These are phyloP conservation scores for Silene vulgaris DNA, from an alignment of 179 eudicot species.

Conservation along the genomic window DNA sequence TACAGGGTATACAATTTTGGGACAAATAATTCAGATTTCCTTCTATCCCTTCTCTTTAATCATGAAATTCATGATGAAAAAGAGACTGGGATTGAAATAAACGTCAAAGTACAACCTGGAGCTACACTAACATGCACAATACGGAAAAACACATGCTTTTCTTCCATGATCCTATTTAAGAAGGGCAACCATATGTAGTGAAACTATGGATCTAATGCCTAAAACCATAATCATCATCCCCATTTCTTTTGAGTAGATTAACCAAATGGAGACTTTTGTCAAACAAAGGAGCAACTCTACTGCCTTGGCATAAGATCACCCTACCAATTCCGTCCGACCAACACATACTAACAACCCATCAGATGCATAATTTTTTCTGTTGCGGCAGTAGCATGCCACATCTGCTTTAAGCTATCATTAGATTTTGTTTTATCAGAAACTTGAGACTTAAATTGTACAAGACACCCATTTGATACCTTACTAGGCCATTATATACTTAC, in stretches of 20 bases:
- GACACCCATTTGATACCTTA: neutral
- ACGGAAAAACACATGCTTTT: neutral
- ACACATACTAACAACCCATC: neutral
- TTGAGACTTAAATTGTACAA: neutral
- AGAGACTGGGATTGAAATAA: neutral
- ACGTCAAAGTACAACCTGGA: constrained; percentile 1
- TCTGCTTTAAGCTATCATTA: neutral
- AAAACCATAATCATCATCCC: neutral
- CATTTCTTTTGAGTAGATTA: neutral
- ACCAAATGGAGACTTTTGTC: neutral
- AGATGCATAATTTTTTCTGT: neutral
- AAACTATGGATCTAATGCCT: neutral
- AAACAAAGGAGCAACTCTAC: neutral
- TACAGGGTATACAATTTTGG: constrained; percentile 14
- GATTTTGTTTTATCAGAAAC: neutral
- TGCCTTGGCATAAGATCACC: neutral
- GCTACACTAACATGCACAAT: constrained; percentile 8
- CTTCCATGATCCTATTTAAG: neutral
- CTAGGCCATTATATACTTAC: neutral
- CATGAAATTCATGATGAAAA: neutral
- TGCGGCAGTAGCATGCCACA: constrained; percentile 5
- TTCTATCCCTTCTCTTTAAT: neutral
- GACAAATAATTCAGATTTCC: neutral
- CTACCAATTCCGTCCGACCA: neutral
- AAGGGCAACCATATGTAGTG: constrained; percentile 2